Conservation (phyloP, 495 filamentous ascomycete genomes). For the Talaromyces thailandensis region DNA sequence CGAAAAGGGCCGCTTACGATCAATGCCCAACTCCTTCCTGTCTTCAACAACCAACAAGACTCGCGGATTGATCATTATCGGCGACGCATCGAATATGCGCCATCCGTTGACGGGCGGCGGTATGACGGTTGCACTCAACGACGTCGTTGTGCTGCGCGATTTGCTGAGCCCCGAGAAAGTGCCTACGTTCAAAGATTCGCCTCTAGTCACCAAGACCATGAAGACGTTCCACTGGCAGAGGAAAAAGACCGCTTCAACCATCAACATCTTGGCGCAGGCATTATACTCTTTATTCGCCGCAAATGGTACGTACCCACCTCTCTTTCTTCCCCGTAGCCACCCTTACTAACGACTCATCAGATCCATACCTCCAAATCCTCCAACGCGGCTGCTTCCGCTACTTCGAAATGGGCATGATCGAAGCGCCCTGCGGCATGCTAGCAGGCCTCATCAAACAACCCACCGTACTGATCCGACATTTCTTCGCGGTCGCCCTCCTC, state of each 20-base stretch:
- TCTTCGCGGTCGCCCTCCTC: slow-evolving; percentile 86
- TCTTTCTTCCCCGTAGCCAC: neutral
- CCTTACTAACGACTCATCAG: slow-evolving; percentile 22
- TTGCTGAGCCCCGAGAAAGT: slow-evolving; percentile 58
- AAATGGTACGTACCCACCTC: slow-evolving; percentile 41
- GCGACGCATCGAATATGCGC: slow-evolving; percentile 95
- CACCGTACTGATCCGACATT: slow-evolving; percentile 76
- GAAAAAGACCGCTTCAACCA: slow-evolving; percentile 71
- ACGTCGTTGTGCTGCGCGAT: slow-evolving; percentile 66
- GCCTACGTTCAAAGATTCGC: slow-evolving; percentile 59
- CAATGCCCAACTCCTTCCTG: slow-evolving; percentile 92
- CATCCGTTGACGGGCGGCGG: slow-evolving; percentile 91
- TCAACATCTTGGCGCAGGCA: slow-evolving; percentile 93
- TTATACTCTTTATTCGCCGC: slow-evolving; percentile 89
- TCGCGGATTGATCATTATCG: slow-evolving; percentile 71
- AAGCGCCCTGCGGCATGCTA: slow-evolving; percentile 72
- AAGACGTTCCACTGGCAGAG: slow-evolving; percentile 75
- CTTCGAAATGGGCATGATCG: slow-evolving; percentile 70
- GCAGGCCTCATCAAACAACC: slow-evolving; percentile 77
- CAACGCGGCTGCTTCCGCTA: slow-evolving; percentile 91
- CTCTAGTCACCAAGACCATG: slow-evolving; percentile 58
- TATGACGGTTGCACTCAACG: slow-evolving; percentile 92
- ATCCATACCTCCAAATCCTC: slow-evolving; percentile 64
- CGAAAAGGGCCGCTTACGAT: slow-evolving; percentile 59
- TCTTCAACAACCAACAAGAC: slow-evolving; percentile 63